phyloP scores from a whole-genome alignment of 225 moss, liverwort and hornwort genomes.

The Thuidium tamariscinum region DNA sequence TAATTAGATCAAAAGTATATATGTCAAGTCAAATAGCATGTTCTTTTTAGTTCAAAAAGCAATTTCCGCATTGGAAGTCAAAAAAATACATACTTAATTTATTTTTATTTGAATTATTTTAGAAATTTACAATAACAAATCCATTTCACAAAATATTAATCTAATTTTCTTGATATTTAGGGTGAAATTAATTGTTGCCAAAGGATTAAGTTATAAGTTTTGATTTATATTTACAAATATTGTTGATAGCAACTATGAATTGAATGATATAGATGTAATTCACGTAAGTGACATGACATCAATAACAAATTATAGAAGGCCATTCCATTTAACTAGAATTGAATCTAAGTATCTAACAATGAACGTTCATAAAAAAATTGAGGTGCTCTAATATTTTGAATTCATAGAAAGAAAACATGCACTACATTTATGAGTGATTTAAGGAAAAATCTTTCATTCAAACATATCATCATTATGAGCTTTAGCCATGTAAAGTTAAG shows the following conservation, averaged over 20 bases:
- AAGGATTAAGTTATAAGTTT: not conserved
- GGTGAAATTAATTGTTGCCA: not conserved
- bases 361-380: not conserved
- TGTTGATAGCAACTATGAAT: not conserved
- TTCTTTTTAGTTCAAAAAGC: too few species aligned
- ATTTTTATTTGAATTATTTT: too few species aligned
- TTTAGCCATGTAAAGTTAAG: not conserved
- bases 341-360: not conserved
- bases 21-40: too few species aligned
- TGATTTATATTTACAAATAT: not conserved
- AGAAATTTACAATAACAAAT: too few species aligned
- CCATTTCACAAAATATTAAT: not conserved
- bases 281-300: not conserved
- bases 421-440: not conserved
- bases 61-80: too few species aligned
- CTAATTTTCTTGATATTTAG: not conserved
- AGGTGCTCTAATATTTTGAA: accelerated
- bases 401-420: not conserved
- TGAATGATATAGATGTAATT: not conserved
- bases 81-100: too few species aligned
- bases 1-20: too few species aligned
- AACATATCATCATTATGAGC: not conserved
- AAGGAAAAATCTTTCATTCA: not conserved
- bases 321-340: not conserved
- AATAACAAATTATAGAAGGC: not conserved